Conservation (phyloP, 2,329 filamentous ascomycete species). For the Aspergillus transmontanensis region DNA sequence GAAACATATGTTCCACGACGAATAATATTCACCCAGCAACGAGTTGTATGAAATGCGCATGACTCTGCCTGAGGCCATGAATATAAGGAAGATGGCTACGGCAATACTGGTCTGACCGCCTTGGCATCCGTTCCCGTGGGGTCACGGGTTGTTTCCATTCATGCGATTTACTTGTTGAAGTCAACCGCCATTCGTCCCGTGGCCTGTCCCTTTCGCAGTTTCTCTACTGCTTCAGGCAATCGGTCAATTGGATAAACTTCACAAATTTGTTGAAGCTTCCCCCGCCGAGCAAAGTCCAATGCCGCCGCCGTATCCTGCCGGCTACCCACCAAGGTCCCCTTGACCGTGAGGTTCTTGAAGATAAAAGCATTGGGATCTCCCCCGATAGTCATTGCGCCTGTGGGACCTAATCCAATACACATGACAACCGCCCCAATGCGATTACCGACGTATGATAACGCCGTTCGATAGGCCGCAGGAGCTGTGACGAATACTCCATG, state of each 20-base stretch:
- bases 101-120: neutral
- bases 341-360: slow-evolving; percentile 30
- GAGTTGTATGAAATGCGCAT: too few relatives aligned
- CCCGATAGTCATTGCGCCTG: slow-evolving; percentile 23
- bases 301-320: slow-evolving; percentile 37
- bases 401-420: slow-evolving; percentile 49
- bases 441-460: slow-evolving; percentile 40
- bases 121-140: neutral
- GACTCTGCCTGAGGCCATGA: neutral
- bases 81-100: neutral
- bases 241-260: slow-evolving; percentile 51
- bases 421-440: slow-evolving; percentile 56
- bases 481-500: slow-evolving; percentile 50
- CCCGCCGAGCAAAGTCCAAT: slow-evolving; percentile 51
- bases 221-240: slow-evolving; percentile 55
- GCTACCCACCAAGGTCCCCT: slow-evolving; percentile 33
- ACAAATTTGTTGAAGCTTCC: slow-evolving; percentile 53
- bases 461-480: slow-evolving; percentile 43
- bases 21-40: too few relatives aligned
- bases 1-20: too few relatives aligned
- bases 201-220: slow-evolving; percentile 52
- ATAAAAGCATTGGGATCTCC: slow-evolving; percentile 30
- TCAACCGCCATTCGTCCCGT: slow-evolving; percentile 57
- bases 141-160: neutral
- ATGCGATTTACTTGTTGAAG: slow-evolving; percentile 44